Evolutionary conservation across 1,284 basidiomycete species (phyloP), one percentile per base, ranked within the genome.

Genomic region (Schizophyllum commune): DNA sequence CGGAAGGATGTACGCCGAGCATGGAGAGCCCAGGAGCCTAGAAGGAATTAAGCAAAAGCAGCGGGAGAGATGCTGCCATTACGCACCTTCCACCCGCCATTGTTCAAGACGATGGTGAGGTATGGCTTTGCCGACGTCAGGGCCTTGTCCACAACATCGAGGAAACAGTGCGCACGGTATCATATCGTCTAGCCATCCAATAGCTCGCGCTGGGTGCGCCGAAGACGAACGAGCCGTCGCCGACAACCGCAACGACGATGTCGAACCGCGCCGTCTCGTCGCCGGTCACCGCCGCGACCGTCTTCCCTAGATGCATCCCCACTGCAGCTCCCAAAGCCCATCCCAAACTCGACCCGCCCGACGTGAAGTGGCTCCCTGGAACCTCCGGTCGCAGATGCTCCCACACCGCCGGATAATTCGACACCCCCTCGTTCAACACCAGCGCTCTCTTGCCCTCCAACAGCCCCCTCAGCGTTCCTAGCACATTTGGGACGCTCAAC

Each of bases 191-290:
- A 0, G 87, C 85, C 71, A 90, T 86, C 88, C 87, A 89, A 69
- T 80, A 89, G 0, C 80, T 81, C 1, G 84, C 81, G 34, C 81
- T 77, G 0, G 88, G 88, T 0, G 88, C 81, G 1, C 84, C 78
- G 68, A 89, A 90, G 68, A 90, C 67, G 68, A 78, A 90, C 1
- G 79, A 81, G 0, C 88, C 88, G 66, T 90, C 88, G 1, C 88
- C 88, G 4, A 89, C 83, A 19, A 90, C 74, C 1, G 75, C 75
- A 0, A 81, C 75, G 13, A 84, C 74, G 51, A 89, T 68, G 21
- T 89, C 84, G 61, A 79, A 75, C 32, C 39, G 60, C 65, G 52
- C 58, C 57, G 21, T 62, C 65, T 58, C 58, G 8, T 65, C 68
- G 52, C 68, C 72, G 55, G 68, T 68, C 9, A 66, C 65, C 4